Evolutionary conservation across 2,329 filamentous ascomycete species (phyloP), one percentile per base, ranked within the genome.

Genomic region (Alternaria rosae): DNA sequence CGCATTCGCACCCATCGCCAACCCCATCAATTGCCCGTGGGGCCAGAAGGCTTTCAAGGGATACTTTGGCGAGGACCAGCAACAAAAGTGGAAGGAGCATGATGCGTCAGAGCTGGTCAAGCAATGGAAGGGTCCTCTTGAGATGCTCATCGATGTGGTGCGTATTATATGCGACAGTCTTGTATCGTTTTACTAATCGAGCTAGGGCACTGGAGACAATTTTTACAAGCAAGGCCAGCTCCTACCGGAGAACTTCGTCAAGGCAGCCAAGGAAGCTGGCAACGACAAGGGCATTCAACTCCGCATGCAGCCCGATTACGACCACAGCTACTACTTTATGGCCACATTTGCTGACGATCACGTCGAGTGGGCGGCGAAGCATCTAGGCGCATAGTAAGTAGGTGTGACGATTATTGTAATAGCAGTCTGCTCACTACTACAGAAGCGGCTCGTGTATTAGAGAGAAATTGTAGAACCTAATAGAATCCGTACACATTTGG

Each of bases 241-340:
- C 59, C 86, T 98, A 43, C 95, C 94, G 0, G 95, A 99, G 85
- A 98, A 98, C 81, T 89, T 99, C 55, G 88, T 91, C 68, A 86
- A 88, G 73, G 94, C 92, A 12, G 93, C 90, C 61, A 89, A 92
- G 82, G 89, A 91, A 68, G 87, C 88, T 25, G 92, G 92, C 20
- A 85, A 93, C 54, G 82, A 85, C 63, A 84, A 87, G 61, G 92
- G 91, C 10, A 82, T 97, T 65, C 88, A 88, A 56, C 82, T 98
- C 66, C 88, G 94, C 74, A 95, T 94, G 84, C 94, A 97, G 78
- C 86, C 91, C 65, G 93, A 89, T 65, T 98, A 99, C 77, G 95
- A 99, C 79, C 95, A 99, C 82, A 97, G 93, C 65, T 99, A 99
- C 83, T 99, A 89, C 82, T 97, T 97, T 81, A 96, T 99, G 85